A percentile compares a stretch with the other conserved stretches of the same genome.
Evolutionary conservation across 2,329 filamentous ascomycete genomes (phyloP).

Genomic region (Madurella fahalii): DNA sequence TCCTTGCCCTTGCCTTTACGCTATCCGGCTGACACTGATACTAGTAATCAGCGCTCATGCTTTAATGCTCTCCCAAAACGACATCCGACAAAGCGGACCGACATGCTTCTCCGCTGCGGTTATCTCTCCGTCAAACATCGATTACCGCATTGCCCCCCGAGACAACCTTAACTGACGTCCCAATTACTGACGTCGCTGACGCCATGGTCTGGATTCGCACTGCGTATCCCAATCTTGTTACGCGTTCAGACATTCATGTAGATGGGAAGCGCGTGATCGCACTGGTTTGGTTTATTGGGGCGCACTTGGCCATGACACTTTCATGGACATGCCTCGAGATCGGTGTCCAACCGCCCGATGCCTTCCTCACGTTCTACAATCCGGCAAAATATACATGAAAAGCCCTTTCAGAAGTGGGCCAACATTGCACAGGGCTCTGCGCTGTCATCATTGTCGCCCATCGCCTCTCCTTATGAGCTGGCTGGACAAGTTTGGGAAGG

Average conservation of each 20-base stretch:
- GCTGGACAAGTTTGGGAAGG: neutral
- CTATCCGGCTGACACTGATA: too few species aligned
- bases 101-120: conserved; percentile 34
- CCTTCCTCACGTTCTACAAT: neutral
- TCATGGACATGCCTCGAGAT: neutral
- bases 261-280: neutral
- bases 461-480: neutral
- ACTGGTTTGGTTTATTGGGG: neutral
- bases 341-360: neutral
- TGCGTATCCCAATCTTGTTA: neutral
- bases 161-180: conserved; percentile 40
- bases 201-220: conserved; percentile 30
- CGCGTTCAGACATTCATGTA: neutral
- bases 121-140: conserved; percentile 47
- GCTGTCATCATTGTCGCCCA: too few species aligned
- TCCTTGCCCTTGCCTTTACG: too few species aligned
- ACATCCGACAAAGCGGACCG: conserved; percentile 36
- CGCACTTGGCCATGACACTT: neutral
- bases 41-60: conserved; percentile 36
- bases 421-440: neutral
- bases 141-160: conserved; percentile 51
- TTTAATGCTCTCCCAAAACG: conserved; percentile 40
- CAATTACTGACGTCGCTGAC: conserved; percentile 43
- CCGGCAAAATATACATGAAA: neutral
- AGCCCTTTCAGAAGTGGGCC: neutral